phyloP scores from a whole-genome alignment of 2,329 filamentous ascomycete genomes.

The Diaporthe destruens region DNA sequence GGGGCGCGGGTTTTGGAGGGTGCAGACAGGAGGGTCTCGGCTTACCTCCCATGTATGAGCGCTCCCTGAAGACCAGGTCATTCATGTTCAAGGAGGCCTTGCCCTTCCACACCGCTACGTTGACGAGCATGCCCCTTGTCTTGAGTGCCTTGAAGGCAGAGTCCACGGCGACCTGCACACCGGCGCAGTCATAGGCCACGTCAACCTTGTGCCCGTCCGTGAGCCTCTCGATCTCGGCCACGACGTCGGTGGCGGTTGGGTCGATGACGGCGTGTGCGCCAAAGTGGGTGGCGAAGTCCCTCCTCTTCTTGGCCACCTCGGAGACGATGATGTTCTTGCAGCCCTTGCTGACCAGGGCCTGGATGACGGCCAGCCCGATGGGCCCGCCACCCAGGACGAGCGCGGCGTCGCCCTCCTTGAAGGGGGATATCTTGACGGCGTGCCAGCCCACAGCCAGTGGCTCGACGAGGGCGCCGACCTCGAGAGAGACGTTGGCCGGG shows the following conservation, averaged over 20 bases:
- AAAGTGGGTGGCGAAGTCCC: slow-evolving; percentile 64
- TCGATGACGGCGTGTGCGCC: slow-evolving; percentile 57
- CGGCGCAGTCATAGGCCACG: slow-evolving; percentile 46
- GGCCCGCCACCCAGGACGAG: slow-evolving; percentile 73
- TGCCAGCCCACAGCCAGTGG: slow-evolving; percentile 76
- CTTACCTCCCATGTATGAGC: slow-evolving; percentile 44
- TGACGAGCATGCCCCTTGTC: slow-evolving; percentile 45
- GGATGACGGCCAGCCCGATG: slow-evolving; percentile 71
- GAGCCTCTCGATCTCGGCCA: slow-evolving; percentile 39
- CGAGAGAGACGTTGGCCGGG: slow-evolving; percentile 63
- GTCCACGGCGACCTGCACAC: slow-evolving; percentile 42
- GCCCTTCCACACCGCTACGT: slow-evolving; percentile 48
- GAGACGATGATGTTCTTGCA: slow-evolving; percentile 68
- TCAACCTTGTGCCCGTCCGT: slow-evolving; percentile 44
- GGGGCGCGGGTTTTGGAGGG: too few relatives aligned
- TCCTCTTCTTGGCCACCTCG: slow-evolving; percentile 65
- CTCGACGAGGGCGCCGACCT: slow-evolving; percentile 71
- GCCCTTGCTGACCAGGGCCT: slow-evolving; percentile 66
- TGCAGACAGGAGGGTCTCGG: not conserved
- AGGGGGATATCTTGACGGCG: slow-evolving; percentile 53
- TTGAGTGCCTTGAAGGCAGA: slow-evolving; percentile 45
- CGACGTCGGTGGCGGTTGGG: slow-evolving; percentile 42
- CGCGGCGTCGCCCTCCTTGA: slow-evolving; percentile 57
- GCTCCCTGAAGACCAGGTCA: slow-evolving; percentile 39
- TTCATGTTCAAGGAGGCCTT: slow-evolving; percentile 41